A percentile compares a stretch with the other conserved stretches of the same genome.
phyloP scores from a whole-genome alignment of 805 yeast genomes.

The Candida xyloterini region DNA sequence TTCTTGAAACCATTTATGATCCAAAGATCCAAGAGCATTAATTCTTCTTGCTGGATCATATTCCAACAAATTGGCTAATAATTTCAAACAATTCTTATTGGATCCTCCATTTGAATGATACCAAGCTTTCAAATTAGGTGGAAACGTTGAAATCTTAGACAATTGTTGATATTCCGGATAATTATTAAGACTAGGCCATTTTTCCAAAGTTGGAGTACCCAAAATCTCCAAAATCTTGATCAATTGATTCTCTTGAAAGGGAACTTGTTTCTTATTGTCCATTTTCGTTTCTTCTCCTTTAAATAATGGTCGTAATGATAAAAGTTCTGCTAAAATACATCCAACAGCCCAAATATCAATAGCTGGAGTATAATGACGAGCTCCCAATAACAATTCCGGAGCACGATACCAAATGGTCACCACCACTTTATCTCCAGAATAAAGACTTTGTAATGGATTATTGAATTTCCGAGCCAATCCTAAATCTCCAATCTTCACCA shows the following conservation, averaged over 20 bases:
- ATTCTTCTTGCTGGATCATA: slow-evolving; percentile 82
- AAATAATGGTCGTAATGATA: slow-evolving; percentile 87
- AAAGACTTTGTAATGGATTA: slow-evolving; percentile 80
- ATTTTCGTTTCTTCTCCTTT: slow-evolving; percentile 97
- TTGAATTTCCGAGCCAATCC: slow-evolving; percentile 88
- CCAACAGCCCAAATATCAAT: slow-evolving; percentile 96
- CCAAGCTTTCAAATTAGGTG: slow-evolving; percentile 78
- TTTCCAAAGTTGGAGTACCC: slow-evolving; percentile 78
- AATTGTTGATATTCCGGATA: slow-evolving; percentile 82
- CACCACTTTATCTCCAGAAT: slow-evolving; percentile 92
- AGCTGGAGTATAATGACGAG: slow-evolving; percentile 89
- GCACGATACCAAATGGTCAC: slow-evolving; percentile 98
- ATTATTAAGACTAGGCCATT: slow-evolving; percentile 74
- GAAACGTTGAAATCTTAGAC: slow-evolving; percentile 56
- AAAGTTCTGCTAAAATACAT: slow-evolving; percentile 86
- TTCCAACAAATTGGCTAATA: slow-evolving; percentile 61
- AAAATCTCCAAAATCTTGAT: slow-evolving; percentile 88
- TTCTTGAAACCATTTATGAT: slow-evolving; percentile 77
- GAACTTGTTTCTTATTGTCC: slow-evolving; percentile 89
- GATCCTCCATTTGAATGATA: slow-evolving; percentile 77
- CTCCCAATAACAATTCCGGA: slow-evolving; percentile 86
- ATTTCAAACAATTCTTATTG: slow-evolving; percentile 62
- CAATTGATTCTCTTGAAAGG: slow-evolving; percentile 91
- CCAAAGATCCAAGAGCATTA: slow-evolving; percentile 72
- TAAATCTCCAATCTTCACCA: slow-evolving; percentile 93